Base-by-base conservation (phyloP, 2,329 filamentous ascomycete genomes). In the Curvularia sp. region DNA sequence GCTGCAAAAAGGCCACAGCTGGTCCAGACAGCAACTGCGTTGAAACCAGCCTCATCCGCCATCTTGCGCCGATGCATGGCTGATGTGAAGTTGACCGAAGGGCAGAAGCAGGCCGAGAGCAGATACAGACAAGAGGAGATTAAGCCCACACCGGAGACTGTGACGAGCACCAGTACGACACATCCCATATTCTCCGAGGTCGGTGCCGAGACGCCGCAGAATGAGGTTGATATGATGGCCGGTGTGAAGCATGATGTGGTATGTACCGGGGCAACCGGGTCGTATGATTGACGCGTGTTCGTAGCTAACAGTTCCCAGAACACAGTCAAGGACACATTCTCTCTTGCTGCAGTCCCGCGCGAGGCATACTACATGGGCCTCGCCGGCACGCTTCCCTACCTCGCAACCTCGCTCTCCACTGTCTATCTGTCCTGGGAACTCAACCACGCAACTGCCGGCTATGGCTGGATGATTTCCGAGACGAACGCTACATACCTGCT, bases 361-460 rank as follows among this genome's bases (percentile, higher is more conserved):
- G 75, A 82, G 62, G 81, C 81, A n/a, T 80, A 80, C 67, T 77
- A 77, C 62, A 77, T 83, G 59, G 81, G 81, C 47, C 73, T 83
- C 59, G 81, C 81, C n/a, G 81, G 81, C 63, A 80, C 82, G 2
- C 64, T 83, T 15, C 81, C 81, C 3, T 97, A 97, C 78, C 81
- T 96, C 9, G 90, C 84, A 41, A 97, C 93, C 4, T 96, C 93
- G 0, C 73, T 93, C 3, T 87, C 91, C 32, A 97, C 93, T 0
- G 84, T 96, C 53, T 93, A 88, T 74, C 87, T 96, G 38, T 87
- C 91, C 2, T 96, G 89, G 84, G 88, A 95, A 70, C 87, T 96
- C 64, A 93, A 92, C 74, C 87, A 89, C 60, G 80, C 86, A 1
- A 83, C 85, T 1, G 79, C 81, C 7, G 91, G 90, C 30, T 81